Evolutionary conservation across 176 grass and related monocot species (phyloP).

Genomic region (Avena sativa): DNA sequence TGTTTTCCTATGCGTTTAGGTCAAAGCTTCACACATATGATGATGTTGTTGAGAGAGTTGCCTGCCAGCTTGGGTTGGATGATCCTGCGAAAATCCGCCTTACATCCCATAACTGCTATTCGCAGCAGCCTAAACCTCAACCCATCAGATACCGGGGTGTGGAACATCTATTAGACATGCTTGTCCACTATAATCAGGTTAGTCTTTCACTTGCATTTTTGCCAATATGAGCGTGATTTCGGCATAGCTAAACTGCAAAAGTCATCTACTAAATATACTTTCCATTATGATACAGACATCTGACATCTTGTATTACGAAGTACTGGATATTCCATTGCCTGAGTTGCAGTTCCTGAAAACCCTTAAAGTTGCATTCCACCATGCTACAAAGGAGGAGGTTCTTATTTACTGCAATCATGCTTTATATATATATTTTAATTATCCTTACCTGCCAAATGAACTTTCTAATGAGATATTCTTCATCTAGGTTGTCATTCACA

Average conservation of each 20-base stretch:
- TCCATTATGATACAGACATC: slow-evolving; percentile 62
- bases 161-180: slow-evolving; percentile 91
- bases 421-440: slow-evolving; percentile 22
- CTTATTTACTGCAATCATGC: slow-evolving; percentile 36
- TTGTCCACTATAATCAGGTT: slow-evolving; percentile 94
- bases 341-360: slow-evolving; percentile 95
- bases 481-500: slow-evolving; percentile 80
- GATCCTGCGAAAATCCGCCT: slow-evolving; percentile 93
- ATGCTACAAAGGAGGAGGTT: slow-evolving; percentile 95
- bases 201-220: not conserved
- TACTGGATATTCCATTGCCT: slow-evolving; percentile 90
- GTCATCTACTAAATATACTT: slow-evolving; percentile 10
- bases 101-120: slow-evolving; percentile 93
- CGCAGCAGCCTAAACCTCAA: slow-evolving; percentile 98
- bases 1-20: slow-evolving; percentile 48
- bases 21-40: slow-evolving; percentile 93
- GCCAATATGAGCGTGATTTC: slow-evolving; percentile 40
- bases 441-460: slow-evolving; percentile 34
- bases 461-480: slow-evolving; percentile 41
- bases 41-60: slow-evolving; percentile 88
- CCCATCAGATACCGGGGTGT: slow-evolving; percentile 79
- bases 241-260: slow-evolving; percentile 1
- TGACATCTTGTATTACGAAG: slow-evolving; percentile 95
- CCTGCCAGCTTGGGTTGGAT: slow-evolving; percentile 66
- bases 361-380: slow-evolving; percentile 96